Evolutionary conservation across 2,329 filamentous ascomycete species (phyloP).

Genomic region (Sporothrix brasiliensis): DNA sequence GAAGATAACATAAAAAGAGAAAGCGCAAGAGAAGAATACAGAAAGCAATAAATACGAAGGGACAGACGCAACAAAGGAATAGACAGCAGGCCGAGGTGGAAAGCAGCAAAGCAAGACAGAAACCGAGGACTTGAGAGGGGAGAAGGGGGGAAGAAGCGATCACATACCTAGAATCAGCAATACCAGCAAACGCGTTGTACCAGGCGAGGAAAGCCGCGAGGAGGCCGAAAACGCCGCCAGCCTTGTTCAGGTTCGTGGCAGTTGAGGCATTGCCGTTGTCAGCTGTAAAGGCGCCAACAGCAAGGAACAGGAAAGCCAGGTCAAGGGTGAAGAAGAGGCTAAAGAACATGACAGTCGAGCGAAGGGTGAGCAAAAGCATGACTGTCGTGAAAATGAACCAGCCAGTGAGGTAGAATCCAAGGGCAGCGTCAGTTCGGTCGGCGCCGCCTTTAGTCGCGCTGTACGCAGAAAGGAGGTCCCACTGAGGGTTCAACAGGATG

Average conservation of each 20-base stretch:
- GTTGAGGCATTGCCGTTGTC: slow-evolving; percentile 55
- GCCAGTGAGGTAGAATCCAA: slow-evolving; percentile 74
- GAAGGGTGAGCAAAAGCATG: slow-evolving; percentile 72
- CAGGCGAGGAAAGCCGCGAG: slow-evolving; percentile 79
- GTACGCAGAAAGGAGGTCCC: slow-evolving; percentile 60
- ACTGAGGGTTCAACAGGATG: slow-evolving; percentile 70
- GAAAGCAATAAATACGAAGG: background rate
- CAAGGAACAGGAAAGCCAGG: slow-evolving; percentile 72
- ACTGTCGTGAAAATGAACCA: slow-evolving; percentile 87
- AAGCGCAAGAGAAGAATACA: slow-evolving; percentile 24
- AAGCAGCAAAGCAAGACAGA: background rate
- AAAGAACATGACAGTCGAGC: slow-evolving; percentile 78
- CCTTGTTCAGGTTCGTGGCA: slow-evolving; percentile 60
- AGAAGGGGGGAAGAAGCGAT: background rate
- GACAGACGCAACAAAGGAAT: background rate
- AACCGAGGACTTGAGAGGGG: background rate
- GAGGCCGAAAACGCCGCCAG: slow-evolving; percentile 79
- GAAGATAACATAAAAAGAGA: background rate
- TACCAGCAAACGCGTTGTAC: slow-evolving; percentile 84
- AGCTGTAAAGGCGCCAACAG: slow-evolving; percentile 61
- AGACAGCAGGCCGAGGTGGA: background rate
- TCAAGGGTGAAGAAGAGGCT: slow-evolving; percentile 76
- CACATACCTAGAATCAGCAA: slow-evolving; percentile 69
- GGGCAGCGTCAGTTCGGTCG: slow-evolving; percentile 58
- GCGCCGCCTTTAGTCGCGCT: slow-evolving; percentile 37